These are phyloP conservation scores for Rosa persica DNA, from an alignment of 306 rosid species.

Conservation along the genomic window DNA sequence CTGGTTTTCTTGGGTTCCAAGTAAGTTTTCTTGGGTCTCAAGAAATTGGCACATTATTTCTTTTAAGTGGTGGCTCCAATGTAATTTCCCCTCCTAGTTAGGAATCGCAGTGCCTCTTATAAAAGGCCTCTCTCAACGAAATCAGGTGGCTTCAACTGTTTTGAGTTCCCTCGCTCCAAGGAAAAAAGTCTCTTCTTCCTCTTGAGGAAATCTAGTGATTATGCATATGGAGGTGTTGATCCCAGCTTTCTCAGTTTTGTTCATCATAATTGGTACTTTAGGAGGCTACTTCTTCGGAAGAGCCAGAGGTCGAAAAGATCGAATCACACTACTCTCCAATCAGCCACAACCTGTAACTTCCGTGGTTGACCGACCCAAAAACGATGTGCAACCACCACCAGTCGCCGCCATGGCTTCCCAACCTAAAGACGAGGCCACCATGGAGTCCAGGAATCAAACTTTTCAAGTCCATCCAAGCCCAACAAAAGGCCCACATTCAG, in stretches of 20 bases:
- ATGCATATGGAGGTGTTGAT: background rate
- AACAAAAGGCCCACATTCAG: conserved; percentile 39
- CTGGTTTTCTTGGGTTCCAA: background rate
- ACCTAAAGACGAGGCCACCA: conserved; percentile 63
- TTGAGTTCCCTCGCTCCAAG: background rate
- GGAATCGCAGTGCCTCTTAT: background rate
- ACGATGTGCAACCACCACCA: background rate
- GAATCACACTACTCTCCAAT: background rate
- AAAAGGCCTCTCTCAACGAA: background rate
- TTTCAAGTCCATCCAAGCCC: conserved; percentile 54
- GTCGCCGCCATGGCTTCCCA: conserved; percentile 34
- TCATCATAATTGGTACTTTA: background rate
- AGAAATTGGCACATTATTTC: background rate
- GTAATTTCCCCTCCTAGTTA: background rate
- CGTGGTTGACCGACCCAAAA: background rate
- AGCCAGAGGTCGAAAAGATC: background rate
- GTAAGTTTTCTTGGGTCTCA: background rate
- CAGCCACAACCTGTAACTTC: background rate
- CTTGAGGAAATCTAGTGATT: background rate
- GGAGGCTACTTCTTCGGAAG: background rate
- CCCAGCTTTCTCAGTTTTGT: background rate
- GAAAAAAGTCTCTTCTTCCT: background rate
- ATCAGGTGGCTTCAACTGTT: background rate
- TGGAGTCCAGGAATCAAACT: conserved; percentile 45
- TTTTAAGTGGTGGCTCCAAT: background rate